These are phyloP conservation scores for Lumnitzera racemosa DNA, from an alignment of 345 rosid species.

Conservation along the genomic window DNA sequence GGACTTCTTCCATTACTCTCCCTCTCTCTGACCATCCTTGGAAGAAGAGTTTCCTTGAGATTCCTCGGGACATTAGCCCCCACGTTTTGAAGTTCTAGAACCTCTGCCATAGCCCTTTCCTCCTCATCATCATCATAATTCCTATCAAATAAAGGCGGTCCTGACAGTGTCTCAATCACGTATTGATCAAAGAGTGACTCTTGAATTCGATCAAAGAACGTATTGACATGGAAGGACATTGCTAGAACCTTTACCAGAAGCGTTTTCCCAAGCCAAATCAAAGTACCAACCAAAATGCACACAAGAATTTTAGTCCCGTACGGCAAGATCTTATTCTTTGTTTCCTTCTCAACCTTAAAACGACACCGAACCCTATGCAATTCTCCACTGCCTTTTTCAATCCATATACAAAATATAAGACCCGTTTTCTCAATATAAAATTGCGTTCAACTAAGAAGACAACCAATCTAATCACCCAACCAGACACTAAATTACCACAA, in stretches of 20 bases:
- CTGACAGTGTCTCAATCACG: constrained; percentile 28
- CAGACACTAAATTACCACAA: constrained; percentile 34
- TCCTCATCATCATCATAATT: constrained; percentile 1
- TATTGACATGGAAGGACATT: constrained; percentile 14
- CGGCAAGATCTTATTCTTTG: constrained; percentile 24
- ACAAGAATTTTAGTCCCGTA: constrained; percentile 31
- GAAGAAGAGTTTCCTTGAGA: constrained; percentile 16
- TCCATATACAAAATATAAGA: constrained; percentile 47
- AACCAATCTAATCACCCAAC: constrained; percentile 29
- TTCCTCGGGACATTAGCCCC: neutral
- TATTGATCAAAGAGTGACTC: constrained; percentile 41
- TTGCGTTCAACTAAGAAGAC: constrained; percentile 30
- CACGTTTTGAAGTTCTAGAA: neutral
- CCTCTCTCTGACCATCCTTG: neutral
- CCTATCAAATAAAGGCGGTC: constrained; percentile 24
- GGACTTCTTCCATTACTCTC: constrained; percentile 5
- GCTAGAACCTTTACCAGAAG: constrained; percentile 43
- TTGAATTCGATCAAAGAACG: constrained; percentile 48
- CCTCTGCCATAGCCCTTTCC: neutral
- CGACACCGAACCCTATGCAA: constrained; percentile 18
- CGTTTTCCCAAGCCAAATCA: constrained; percentile 42
- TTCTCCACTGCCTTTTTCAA: constrained; percentile 29
- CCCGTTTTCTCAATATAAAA: constrained; percentile 34
- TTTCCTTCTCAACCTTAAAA: constrained; percentile 24
- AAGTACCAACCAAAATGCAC: constrained; percentile 29